Percentiles rank a stretch among this genome's conserved stretches.
Conservation (phyloP, 2,329 filamentous ascomycete genomes). For the Keithomyces neogunnii region DNA sequence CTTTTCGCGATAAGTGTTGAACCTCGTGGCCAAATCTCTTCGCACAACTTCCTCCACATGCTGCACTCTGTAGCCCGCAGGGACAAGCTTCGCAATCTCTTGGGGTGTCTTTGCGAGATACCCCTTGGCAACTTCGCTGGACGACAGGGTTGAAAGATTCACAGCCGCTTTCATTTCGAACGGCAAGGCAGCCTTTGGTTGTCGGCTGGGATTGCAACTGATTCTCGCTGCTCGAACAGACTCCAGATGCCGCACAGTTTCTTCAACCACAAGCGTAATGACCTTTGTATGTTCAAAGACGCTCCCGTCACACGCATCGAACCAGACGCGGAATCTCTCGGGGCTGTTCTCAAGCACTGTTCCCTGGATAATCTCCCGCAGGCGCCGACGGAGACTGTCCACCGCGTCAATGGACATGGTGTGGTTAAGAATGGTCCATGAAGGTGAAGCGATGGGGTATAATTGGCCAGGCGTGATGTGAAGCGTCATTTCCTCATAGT, state of each 20-base stretch:
- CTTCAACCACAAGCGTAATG: not conserved
- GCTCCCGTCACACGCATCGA: slow-evolving; percentile 9
- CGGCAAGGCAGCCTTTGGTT: not conserved
- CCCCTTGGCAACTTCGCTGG: slow-evolving; percentile 18
- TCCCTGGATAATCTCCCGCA: slow-evolving; percentile 10
- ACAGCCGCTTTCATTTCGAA: not conserved
- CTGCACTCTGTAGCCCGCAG: slow-evolving; percentile 23
- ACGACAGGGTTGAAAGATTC: slow-evolving; percentile 12
- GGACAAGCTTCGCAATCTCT: slow-evolving; percentile 23
- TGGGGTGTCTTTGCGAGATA: slow-evolving; percentile 22
- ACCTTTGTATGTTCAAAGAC: slow-evolving; percentile 4
- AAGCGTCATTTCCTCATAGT: slow-evolving; percentile 15
- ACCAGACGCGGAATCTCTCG: slow-evolving; percentile 11
- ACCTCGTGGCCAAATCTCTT: slow-evolving; percentile 20
- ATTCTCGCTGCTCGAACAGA: not conserved
- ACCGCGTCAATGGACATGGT: slow-evolving; percentile 11
- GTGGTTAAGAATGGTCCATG: slow-evolving; percentile 12
- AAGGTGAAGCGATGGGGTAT: slow-evolving; percentile 15
- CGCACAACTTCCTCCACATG: slow-evolving; percentile 31
- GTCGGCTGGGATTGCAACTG: not conserved
- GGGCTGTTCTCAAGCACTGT: slow-evolving; percentile 13
- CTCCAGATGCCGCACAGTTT: not conserved
- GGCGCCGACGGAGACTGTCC: slow-evolving; percentile 11
- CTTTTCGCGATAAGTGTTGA: slow-evolving; percentile 16
- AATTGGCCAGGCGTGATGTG: slow-evolving; percentile 13